Evolutionary conservation across 2,329 filamentous ascomycete genomes (phyloP).

Genomic region (Pleoardoris graminearum): DNA sequence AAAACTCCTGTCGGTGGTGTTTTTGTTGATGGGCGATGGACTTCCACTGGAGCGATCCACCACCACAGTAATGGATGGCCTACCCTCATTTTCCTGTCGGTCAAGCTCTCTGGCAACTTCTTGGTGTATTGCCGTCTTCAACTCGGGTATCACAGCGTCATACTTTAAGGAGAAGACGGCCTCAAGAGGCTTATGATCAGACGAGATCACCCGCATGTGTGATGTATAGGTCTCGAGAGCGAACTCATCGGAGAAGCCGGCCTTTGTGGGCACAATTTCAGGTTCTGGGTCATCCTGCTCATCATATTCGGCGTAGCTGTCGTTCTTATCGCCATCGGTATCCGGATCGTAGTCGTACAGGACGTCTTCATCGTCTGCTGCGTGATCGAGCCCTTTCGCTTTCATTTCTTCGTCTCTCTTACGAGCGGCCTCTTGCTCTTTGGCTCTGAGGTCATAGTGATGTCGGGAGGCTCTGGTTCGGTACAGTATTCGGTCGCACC

Average conservation of each 20-base stretch:
- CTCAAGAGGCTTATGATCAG: slow-evolving; percentile 90
- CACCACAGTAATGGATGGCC: slow-evolving; percentile 80
- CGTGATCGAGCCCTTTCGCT: slow-evolving; percentile 72
- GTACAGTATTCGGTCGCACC: slow-evolving; percentile 94
- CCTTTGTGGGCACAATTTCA: slow-evolving; percentile 60
- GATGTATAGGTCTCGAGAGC: slow-evolving; percentile 74
- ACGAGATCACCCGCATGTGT: slow-evolving; percentile 86
- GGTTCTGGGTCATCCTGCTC: slow-evolving; percentile 46
- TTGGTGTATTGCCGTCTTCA: slow-evolving; percentile 81
- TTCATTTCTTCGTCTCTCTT: slow-evolving; percentile 85
- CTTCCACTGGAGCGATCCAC: slow-evolving; percentile 61
- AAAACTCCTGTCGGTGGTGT: slow-evolving; percentile 44
- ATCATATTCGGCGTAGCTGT: slow-evolving; percentile 38
- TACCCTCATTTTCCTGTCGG: slow-evolving; percentile 85
- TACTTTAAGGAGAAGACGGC: slow-evolving; percentile 84
- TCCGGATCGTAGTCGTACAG: slow-evolving; percentile 91
- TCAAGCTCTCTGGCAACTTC: slow-evolving; percentile 89
- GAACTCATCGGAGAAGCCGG: slow-evolving; percentile 61
- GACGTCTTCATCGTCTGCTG: slow-evolving; percentile 76
- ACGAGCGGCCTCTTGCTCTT: slow-evolving; percentile 67
- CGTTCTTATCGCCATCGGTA: slow-evolving; percentile 63
- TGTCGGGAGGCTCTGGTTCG: slow-evolving; percentile 73
- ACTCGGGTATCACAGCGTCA: slow-evolving; percentile 80
- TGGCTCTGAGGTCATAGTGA: slow-evolving; percentile 64
- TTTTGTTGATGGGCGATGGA: slow-evolving; percentile 16